Evolutionary conservation across 805 yeast genomes (phyloP), one percentile per base, ranked within the genome.

Genomic region (Nakazawaea anatomiae): DNA sequence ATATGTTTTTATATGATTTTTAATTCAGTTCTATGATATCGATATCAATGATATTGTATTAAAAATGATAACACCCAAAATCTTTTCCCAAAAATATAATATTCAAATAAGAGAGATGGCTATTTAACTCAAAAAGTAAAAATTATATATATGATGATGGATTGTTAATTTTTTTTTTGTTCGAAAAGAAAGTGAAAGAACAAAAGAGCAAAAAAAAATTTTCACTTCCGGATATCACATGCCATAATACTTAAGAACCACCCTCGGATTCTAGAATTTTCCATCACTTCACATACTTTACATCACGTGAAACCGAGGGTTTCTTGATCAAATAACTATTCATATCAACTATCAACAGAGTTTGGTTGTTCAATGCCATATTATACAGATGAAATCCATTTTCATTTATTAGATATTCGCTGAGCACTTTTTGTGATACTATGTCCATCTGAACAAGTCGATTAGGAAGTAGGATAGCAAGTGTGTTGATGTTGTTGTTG

Each of bases 331-430:
- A 30, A 42, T 42, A 39, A 9, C 32, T 18, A 32, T n/a, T 18
- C n/a, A 14, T 10, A 34, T 43, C 46, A 9, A 43, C 39, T 5
- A 43, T 31, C 30, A 43, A 31, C 29, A 18, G 9, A n/a, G 32
- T 43, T 10, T 43, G 39, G 18, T 43, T 32, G n/a, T 43, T 43
- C 3, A 14, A 43, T 18, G 46, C 46, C 46, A 43, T 43, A 32
- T 43, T 43, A 34, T 43, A 43, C 46, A 43, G 46, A 11, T 29
- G 12, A 27, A 42, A 42, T 7, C 27, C 36, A 18, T 30, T 42
- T 29, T 12, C 27, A 10, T 30, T 30, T 4, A 42, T 11, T 6
- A 25, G 14, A 8, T 5, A 6, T 18, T 42, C 25, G 12, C 12
- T 9, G 14, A n/a, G 6, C 12, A 30, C 12, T 28, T 29, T 36